Evolutionary conservation across 306 rosid genomes (phyloP).

Genomic region (Rosa persica): DNA sequence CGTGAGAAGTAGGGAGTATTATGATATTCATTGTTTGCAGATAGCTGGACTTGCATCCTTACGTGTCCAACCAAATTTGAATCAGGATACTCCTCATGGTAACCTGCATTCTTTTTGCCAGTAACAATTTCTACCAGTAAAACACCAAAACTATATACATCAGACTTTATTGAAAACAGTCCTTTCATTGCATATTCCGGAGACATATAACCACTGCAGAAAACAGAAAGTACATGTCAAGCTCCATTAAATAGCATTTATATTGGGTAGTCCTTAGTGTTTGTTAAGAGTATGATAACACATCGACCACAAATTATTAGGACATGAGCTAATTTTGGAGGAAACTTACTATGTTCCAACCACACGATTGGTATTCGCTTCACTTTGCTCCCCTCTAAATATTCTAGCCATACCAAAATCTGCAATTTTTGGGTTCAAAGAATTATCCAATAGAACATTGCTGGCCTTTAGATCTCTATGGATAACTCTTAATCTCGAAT

Average conservation of each 20-base stretch:
- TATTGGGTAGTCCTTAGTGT: too few relatives aligned
- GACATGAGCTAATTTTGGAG: neutral
- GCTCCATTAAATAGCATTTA: neutral
- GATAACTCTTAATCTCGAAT: slow-evolving; percentile 56
- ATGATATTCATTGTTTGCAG: neutral
- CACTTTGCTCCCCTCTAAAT: slow-evolving; percentile 51
- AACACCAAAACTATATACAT: slow-evolving; percentile 2
- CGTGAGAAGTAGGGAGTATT: neutral
- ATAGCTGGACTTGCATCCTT: neutral
- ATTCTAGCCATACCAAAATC: slow-evolving; percentile 76
- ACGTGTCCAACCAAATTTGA: slow-evolving; percentile 11
- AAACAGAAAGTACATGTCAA: neutral
- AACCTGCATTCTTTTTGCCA: neutral
- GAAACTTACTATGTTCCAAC: slow-evolving; percentile 68
- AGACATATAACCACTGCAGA: neutral
- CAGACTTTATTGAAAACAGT: neutral
- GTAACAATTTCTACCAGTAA: neutral
- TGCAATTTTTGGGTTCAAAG: slow-evolving; percentile 58
- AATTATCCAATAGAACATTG: slow-evolving; percentile 51
- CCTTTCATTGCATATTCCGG: neutral
- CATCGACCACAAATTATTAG: neutral
- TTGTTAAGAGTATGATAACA: neutral
- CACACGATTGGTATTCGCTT: slow-evolving; percentile 52
- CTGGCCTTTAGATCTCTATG: slow-evolving; percentile 65
- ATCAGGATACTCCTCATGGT: neutral